These are phyloP conservation scores for Pichia sp. DNA, from an alignment of 1,139 yeast genomes.

Conservation along the genomic window DNA sequence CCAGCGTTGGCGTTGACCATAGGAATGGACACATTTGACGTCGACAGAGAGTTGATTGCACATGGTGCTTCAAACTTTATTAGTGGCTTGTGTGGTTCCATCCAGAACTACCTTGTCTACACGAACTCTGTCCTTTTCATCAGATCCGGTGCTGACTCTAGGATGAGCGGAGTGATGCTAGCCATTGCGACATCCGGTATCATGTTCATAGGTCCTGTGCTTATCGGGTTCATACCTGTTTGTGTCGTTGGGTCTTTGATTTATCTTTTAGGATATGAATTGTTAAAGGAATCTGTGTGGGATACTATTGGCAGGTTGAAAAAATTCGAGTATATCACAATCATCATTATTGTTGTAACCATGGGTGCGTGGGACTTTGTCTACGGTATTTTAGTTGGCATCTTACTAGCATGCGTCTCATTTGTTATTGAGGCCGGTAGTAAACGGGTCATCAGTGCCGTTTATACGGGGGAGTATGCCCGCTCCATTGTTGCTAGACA, in stretches of 20 bases:
- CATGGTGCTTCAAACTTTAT: slow-evolving; percentile 91
- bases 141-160: slow-evolving; percentile 88
- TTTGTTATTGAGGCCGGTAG: slow-evolving; percentile 90
- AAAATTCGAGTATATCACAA: slow-evolving; percentile 76
- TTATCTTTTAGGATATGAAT: slow-evolving; percentile 83
- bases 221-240: slow-evolving; percentile 92
- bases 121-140: slow-evolving; percentile 90
- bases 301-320: slow-evolving; percentile 81
- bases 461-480: slow-evolving; percentile 84
- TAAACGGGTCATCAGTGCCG: slow-evolving; percentile 74
- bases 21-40: slow-evolving; percentile 82
- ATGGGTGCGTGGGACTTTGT: slow-evolving; percentile 98
- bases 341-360: slow-evolving; percentile 75
- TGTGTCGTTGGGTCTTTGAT: slow-evolving; percentile 93
- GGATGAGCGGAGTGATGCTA: slow-evolving; percentile 81
- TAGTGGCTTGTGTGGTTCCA: slow-evolving; percentile 81
- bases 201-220: slow-evolving; percentile 84
- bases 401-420: slow-evolving; percentile 83
- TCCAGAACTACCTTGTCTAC: slow-evolving; percentile 90
- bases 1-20: slow-evolving; percentile 94
- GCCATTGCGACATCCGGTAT: slow-evolving; percentile 77
- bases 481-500: slow-evolving; percentile 91
- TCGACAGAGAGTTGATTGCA: slow-evolving; percentile 88
- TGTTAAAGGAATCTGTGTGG: slow-evolving; percentile 76
- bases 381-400: slow-evolving; percentile 85